These are phyloP conservation scores for Rubus parviflorus DNA, from an alignment of 306 rosid species.

Conservation along the genomic window DNA sequence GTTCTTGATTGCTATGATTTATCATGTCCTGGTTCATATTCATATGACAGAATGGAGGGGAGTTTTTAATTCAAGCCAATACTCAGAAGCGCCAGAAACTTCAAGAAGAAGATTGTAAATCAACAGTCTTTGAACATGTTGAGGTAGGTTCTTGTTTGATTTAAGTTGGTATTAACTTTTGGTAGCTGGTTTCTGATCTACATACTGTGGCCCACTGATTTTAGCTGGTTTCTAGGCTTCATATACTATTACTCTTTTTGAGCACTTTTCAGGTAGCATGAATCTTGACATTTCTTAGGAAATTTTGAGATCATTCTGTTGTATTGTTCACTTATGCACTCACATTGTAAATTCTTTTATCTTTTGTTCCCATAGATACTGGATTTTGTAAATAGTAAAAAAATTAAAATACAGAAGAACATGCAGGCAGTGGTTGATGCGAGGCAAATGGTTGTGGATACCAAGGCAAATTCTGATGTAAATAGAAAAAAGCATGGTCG, in stretches of 20 bases:
- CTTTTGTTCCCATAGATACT: conserved; percentile 4
- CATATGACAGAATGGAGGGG: conserved; percentile 51
- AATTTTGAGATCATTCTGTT: conserved; percentile 5
- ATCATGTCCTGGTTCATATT: not conserved
- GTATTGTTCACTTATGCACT: not conserved
- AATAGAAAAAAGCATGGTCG: conserved; percentile 80
- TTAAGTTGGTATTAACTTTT: conserved; percentile 11
- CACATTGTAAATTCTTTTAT: not conserved
- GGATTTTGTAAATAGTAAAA: not conserved
- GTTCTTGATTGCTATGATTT: not conserved
- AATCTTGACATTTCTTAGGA: not conserved
- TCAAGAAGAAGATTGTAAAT: conserved; percentile 43
- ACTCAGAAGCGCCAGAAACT: conserved; percentile 74
- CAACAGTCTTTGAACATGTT: conserved; percentile 51
- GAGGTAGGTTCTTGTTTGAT: conserved; percentile 60
- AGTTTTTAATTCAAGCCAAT: conserved; percentile 90
- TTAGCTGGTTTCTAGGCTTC: conserved; percentile 12
- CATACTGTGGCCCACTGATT: not conserved
- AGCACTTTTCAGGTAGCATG: not conserved
- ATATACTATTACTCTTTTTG: not conserved
- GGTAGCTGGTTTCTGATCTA: conserved; percentile 13
- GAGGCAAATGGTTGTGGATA: conserved; percentile 58
- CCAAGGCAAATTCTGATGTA: conserved; percentile 53
- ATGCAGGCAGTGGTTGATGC: conserved; percentile 69
- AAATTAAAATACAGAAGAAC: conserved; percentile 2